These are phyloP conservation scores for Kuraishia ogatae DNA, from an alignment of 805 yeast species.

Conservation along the genomic window DNA sequence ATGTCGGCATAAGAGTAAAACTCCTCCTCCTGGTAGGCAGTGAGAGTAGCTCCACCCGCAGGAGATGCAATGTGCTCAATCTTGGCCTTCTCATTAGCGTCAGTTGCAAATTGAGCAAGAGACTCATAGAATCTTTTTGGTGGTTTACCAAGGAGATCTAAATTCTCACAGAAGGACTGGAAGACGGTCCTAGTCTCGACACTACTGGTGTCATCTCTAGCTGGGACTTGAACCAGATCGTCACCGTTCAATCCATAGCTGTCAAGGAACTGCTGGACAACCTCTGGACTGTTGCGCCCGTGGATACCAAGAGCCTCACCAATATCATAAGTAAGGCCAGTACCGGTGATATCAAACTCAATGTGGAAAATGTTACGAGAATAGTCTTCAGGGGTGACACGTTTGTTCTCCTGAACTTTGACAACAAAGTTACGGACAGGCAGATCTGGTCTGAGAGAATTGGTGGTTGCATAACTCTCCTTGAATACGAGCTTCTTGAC, in stretches of 20 bases:
- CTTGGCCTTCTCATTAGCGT: slow-evolving; percentile 54
- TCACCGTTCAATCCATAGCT: slow-evolving; percentile 67
- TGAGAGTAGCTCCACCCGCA: slow-evolving; percentile 79
- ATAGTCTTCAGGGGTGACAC: slow-evolving; percentile 85
- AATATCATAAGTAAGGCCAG: slow-evolving; percentile 84
- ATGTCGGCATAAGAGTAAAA: slow-evolving; percentile 76
- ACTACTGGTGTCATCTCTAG: slow-evolving; percentile 47
- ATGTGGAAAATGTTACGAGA: slow-evolving; percentile 94
- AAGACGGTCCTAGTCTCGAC: slow-evolving; percentile 74
- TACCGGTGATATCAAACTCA: slow-evolving; percentile 85
- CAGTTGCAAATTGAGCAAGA: slow-evolving; percentile 63
- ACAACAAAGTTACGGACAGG: slow-evolving; percentile 80
- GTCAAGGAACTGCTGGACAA: slow-evolving; percentile 60
- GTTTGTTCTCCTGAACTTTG: slow-evolving; percentile 83
- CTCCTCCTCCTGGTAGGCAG: slow-evolving; percentile 78
- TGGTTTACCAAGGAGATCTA: slow-evolving; percentile 91
- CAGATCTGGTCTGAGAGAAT: slow-evolving; percentile 77
- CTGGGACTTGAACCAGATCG: slow-evolving; percentile 60
- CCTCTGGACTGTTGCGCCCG: slow-evolving; percentile 66
- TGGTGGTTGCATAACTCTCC: slow-evolving; percentile 61
- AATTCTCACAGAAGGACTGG: slow-evolving; percentile 71
- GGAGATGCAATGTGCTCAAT: slow-evolving; percentile 61
- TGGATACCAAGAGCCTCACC: slow-evolving; percentile 97
- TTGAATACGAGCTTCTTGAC: slow-evolving; percentile 70
- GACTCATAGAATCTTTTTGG: slow-evolving; percentile 90